Evolutionary conservation across 169 alveolate species (phyloP).

Genomic region (Pseudocohnilembus persalinus): DNA sequence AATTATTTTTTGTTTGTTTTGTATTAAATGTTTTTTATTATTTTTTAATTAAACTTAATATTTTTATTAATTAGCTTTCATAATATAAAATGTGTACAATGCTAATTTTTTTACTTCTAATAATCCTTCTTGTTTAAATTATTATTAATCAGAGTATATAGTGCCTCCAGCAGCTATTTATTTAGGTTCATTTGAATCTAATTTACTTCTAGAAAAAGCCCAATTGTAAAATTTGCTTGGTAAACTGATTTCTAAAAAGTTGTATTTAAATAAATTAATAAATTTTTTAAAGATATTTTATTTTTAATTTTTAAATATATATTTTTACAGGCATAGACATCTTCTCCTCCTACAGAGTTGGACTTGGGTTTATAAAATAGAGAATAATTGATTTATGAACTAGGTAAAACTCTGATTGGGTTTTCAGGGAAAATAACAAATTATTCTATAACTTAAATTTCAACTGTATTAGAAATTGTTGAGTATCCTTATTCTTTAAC

Average conservation of each 20-base stretch:
- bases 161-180: too few relatives aligned
- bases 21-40: too few relatives aligned
- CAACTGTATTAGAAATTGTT: neutral
- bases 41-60: too few relatives aligned
- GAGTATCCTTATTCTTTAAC: slow-evolving; percentile 18
- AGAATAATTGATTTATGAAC: neutral
- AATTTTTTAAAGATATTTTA: too few relatives aligned
- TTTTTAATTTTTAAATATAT: neutral
- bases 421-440: slow-evolving; percentile 9
- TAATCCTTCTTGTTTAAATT: neutral
- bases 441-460: slow-evolving; percentile 7
- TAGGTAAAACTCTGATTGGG: neutral
- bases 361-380: slow-evolving; percentile 4
- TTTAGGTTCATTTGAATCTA: too few relatives aligned
- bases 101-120: neutral
- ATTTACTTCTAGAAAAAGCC: neutral
- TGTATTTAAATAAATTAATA: neutral
- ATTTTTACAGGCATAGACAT: neutral
- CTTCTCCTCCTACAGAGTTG: neutral
- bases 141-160: neutral
- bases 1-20: too few relatives aligned
- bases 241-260: neutral
- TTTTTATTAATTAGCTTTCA: too few relatives aligned
- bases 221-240: slow-evolving; percentile 3
- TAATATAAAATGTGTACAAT: too few relatives aligned